A percentile compares a stretch with the other conserved stretches of the same genome.
Conservation (phyloP, 2,329 filamentous ascomycete genomes). For the Periglandula ipomoeae region DNA sequence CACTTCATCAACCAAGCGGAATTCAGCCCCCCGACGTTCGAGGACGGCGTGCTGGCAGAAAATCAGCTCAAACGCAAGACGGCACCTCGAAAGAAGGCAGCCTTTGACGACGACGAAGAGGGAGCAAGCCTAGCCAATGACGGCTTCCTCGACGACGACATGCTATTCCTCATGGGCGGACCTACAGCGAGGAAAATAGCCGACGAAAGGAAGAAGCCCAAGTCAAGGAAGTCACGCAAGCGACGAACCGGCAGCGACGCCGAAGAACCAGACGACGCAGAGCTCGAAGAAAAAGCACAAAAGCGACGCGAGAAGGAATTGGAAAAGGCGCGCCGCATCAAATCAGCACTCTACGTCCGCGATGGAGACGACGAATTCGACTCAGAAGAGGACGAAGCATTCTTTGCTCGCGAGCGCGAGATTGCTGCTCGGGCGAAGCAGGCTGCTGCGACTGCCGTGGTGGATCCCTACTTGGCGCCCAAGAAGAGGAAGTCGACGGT, state of each 20-base stretch:
- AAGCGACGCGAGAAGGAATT: slow-evolving; percentile 57
- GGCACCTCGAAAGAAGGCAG: slow-evolving; percentile 43
- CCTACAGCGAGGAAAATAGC: slow-evolving; percentile 48
- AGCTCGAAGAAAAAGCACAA: slow-evolving; percentile 54
- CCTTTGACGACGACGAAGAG: slow-evolving; percentile 64
- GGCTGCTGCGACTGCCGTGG: slow-evolving; percentile 19
- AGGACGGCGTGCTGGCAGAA: slow-evolving; percentile 64
- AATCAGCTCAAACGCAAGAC: slow-evolving; percentile 70
- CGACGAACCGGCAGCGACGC: slow-evolving; percentile 40
- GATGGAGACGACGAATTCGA: slow-evolving; percentile 87
- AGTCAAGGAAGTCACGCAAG: slow-evolving; percentile 31
- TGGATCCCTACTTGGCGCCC: slow-evolving; percentile 5
- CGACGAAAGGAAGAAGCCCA: slow-evolving; percentile 47
- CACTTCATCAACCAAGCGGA: slow-evolving; percentile 69
- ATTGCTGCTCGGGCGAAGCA: slow-evolving; percentile 46
- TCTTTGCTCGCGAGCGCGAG: slow-evolving; percentile 62
- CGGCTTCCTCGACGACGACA: slow-evolving; percentile 34
- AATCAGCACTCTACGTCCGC: slow-evolving; percentile 73
- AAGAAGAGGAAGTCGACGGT: slow-evolving; percentile 21
- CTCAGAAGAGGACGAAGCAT: slow-evolving; percentile 57
- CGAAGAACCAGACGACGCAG: slow-evolving; percentile 47
- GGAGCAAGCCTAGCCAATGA: slow-evolving; percentile 37
- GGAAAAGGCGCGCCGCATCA: slow-evolving; percentile 73
- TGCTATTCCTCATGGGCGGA: slow-evolving; percentile 61
- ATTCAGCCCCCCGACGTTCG: slow-evolving; percentile 67